Conservation (phyloP, 345 rosid genomes). For the Laguncularia racemosa region DNA sequence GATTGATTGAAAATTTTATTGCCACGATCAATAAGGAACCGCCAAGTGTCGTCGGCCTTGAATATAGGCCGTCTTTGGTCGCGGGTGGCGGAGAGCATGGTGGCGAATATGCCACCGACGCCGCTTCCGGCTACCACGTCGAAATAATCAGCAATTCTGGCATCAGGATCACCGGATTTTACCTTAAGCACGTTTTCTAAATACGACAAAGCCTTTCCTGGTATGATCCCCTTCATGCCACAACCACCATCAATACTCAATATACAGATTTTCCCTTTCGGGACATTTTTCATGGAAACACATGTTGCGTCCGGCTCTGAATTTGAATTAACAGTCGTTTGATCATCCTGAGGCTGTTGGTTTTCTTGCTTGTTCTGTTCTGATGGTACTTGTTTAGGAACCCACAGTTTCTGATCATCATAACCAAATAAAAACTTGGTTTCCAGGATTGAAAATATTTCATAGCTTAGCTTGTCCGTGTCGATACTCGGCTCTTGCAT, state of each 20-base stretch:
- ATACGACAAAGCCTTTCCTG: slow-evolving; percentile 78
- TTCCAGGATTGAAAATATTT: slow-evolving; percentile 89
- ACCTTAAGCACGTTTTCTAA: slow-evolving; percentile 62
- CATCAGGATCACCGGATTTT: slow-evolving; percentile 79
- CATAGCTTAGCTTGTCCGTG: slow-evolving; percentile 87
- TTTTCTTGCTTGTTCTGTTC: not conserved
- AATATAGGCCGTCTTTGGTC: slow-evolving; percentile 62
- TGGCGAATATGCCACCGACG: slow-evolving; percentile 79
- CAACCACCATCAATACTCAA: slow-evolving; percentile 81
- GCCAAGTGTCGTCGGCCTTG: slow-evolving; percentile 84
- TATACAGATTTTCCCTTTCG: slow-evolving; percentile 73
- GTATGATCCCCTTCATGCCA: slow-evolving; percentile 71
- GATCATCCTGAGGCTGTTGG: not conserved
- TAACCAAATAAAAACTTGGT: slow-evolving; percentile 80
- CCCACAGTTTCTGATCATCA: slow-evolving; percentile 67
- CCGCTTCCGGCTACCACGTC: slow-evolving; percentile 90
- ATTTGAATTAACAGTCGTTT: not conserved
- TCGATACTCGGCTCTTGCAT: slow-evolving; percentile 92
- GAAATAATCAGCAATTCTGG: slow-evolving; percentile 79
- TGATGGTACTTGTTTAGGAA: slow-evolving; percentile 30
- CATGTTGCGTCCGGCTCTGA: slow-evolving; percentile 9
- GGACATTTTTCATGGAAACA: slow-evolving; percentile 42
- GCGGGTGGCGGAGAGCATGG: slow-evolving; percentile 76
- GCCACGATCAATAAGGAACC: slow-evolving; percentile 59
- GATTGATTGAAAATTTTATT: slow-evolving; percentile 33